These are phyloP conservation scores for Paramecium primaurelia DNA, from an alignment of 73 alveolate species.

Conservation along the genomic window DNA sequence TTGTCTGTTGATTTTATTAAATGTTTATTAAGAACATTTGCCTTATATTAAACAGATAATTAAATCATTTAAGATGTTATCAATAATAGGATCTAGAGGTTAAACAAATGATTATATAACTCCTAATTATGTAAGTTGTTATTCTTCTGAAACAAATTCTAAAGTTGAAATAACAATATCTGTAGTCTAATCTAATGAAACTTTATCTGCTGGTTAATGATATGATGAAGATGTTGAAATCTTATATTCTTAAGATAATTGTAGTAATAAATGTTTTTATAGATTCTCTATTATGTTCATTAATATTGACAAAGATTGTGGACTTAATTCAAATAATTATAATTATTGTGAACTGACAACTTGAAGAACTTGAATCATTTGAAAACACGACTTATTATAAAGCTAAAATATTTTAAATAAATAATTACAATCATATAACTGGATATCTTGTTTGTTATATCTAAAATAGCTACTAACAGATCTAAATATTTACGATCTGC, in stretches of 20 bases:
- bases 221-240: not conserved
- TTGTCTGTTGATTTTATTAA: not conserved
- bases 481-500: conserved; percentile 31
- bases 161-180: not conserved
- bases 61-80: not conserved
- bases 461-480: not conserved
- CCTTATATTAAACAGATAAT: not conserved
- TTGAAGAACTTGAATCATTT: conserved; percentile 28
- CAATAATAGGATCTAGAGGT: conserved; percentile 22
- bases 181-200: not conserved
- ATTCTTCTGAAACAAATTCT: conserved; percentile 24
- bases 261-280: not conserved
- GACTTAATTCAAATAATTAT: conserved; percentile 10
- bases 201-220: conserved; percentile 2
- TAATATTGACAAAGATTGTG: not conserved
- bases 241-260: not conserved
- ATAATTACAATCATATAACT: not conserved
- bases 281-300: not conserved
- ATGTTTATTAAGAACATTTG: not conserved
- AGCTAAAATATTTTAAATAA: not conserved
- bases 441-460: not conserved
- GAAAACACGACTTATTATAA: not conserved
- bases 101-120: not conserved
- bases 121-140: not conserved
- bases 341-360: not conserved